Evolutionary conservation across 495 filamentous ascomycete species (phyloP), one percentile per base, ranked within the genome.

Genomic region (Hypoxylon lenormandii): DNA sequence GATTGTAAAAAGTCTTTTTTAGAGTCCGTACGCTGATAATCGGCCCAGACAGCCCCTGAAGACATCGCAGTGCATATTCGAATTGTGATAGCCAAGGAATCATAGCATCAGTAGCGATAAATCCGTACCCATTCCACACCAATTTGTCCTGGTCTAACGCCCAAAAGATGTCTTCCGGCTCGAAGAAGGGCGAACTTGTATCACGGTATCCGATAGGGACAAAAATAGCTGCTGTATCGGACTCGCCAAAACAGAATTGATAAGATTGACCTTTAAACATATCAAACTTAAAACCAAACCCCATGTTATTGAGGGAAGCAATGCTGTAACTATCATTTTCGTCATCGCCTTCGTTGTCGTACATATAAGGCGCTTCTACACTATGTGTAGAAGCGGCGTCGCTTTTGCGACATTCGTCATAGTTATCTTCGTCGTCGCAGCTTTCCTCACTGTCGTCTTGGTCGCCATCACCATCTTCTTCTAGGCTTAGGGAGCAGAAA

Each of bases 161-260:
- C 51, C 51, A 54, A 3, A 37, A 30, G 22, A 54, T 10, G 51
- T 54, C 51, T 38, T 54, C 51, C 23, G 21, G 8, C 22, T 23
- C 7, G 21, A 52, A 52, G 18, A 30, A 36, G 23, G 16, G 51
- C 16, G n/a, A n/a, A 13, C 51, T 3, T 23, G 23, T 30, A 26
- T 52, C 49, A 30, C 7, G 12, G 23, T 52, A 30, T 30, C 23
- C 49, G 1, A 16, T 5, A 52, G 23, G 51, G 51, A 54, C 28
- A 30, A 37, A 37, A 12, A 15, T 38, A 3, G 51, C 5, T 30
- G 51, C 19, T 37, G 3, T 22, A 5, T 18, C 30, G 30, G 15
- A 21, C 36, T 4, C n/a, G 7, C 23, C 28, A 18, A 38, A 38
- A 38, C 11, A 38, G 36, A 38, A 38, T 12, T 38, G 36, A 38